These are phyloP conservation scores for Nicotiana tabacum DNA, from an alignment of 257 asterid species.

Conservation along the genomic window DNA sequence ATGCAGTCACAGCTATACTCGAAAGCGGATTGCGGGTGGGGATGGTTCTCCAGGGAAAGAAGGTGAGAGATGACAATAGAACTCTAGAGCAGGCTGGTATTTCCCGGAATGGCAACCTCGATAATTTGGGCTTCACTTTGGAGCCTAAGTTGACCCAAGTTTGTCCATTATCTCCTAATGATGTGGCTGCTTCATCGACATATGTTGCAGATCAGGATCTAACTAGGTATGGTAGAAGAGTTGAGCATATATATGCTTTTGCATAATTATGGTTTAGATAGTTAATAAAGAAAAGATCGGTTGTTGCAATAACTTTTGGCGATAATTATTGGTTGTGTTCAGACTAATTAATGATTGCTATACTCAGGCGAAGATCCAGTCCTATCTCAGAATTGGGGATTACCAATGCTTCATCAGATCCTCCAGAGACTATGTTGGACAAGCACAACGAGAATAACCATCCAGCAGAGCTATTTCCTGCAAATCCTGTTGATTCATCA, in stretches of 20 bases:
- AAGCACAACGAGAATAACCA: constrained; percentile 21
- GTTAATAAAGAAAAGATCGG: neutral
- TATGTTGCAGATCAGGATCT: constrained; percentile 31
- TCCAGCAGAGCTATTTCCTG: constrained; percentile 28
- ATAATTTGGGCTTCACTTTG: constrained; percentile 52
- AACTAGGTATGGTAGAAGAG: constrained; percentile 27
- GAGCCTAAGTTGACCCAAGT: constrained; percentile 45
- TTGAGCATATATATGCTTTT: neutral
- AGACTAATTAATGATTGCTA: neutral
- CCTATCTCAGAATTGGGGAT: constrained; percentile 49
- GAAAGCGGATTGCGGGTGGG: constrained; percentile 71
- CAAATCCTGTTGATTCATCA: constrained; percentile 21
- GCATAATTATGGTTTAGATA: neutral
- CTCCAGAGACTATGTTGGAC: constrained; percentile 29
- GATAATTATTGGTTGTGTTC: neutral
- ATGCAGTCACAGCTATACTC: constrained; percentile 61
- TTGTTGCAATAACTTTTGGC: neutral
- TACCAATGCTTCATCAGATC: constrained; percentile 34
- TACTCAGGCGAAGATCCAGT: constrained; percentile 51
- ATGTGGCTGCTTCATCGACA: constrained; percentile 23
- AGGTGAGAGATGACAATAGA: constrained; percentile 63
- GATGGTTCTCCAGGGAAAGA: constrained; percentile 70
- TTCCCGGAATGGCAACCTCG: constrained; percentile 47
- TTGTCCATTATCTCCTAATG: constrained; percentile 26
- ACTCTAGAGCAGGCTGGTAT: constrained; percentile 73